These are phyloP conservation scores for Colletotrichum kahawae DNA, from an alignment of 2,329 filamentous ascomycete species.

Conservation along the genomic window DNA sequence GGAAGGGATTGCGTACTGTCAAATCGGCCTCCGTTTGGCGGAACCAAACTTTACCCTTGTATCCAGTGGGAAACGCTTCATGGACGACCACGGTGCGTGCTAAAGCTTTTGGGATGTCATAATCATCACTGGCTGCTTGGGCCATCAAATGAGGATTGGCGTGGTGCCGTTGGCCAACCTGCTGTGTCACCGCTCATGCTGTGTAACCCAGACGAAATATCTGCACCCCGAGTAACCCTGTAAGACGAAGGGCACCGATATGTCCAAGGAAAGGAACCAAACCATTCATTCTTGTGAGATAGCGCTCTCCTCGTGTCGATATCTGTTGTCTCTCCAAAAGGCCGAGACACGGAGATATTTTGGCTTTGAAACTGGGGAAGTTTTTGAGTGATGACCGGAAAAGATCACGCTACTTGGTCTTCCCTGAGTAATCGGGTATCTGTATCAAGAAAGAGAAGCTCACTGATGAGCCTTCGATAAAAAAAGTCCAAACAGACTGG, in stretches of 20 bases:
- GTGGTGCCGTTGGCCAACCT: not conserved
- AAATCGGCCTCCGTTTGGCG: not conserved
- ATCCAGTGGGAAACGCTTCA: not conserved
- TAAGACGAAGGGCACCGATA: not conserved
- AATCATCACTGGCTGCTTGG: not conserved
- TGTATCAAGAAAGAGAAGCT: not conserved
- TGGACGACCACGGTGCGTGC: not conserved
- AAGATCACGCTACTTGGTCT: not conserved
- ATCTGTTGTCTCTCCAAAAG: not conserved
- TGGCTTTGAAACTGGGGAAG: not conserved
- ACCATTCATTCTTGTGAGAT: not conserved
- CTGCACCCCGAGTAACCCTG: not conserved
- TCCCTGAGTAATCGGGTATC: not conserved
- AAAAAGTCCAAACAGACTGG: not conserved
- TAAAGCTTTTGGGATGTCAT: slow-evolving; percentile 1
- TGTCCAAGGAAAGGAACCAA: not conserved
- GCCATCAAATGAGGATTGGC: not conserved
- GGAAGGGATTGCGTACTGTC: not conserved
- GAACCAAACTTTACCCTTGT: slow-evolving; percentile 6
- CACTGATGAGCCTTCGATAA: not conserved
- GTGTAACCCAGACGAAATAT: not conserved
- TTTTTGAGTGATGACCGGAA: not conserved
- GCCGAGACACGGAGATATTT: not conserved
- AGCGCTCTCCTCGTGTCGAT: not conserved
- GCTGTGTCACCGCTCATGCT: slow-evolving; percentile 1